Conservation (phyloP, 805 yeast species). For the Myxozyma mucilagina region DNA sequence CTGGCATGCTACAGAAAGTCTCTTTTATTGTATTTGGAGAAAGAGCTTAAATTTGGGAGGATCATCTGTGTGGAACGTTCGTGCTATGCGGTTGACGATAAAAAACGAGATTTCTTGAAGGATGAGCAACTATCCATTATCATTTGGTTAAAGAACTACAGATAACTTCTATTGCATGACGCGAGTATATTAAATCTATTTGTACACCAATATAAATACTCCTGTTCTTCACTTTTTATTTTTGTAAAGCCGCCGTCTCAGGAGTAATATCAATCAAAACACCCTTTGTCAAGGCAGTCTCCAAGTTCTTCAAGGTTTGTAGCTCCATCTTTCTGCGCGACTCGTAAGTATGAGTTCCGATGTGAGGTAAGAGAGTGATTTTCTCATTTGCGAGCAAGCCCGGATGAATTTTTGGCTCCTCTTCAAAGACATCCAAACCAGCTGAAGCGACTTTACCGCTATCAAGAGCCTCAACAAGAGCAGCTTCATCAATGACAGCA, state of each 20-base stretch:
- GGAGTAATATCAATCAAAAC: slow-evolving; percentile 47
- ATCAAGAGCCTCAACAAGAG: slow-evolving; percentile 52
- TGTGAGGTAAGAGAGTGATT: slow-evolving; percentile 74
- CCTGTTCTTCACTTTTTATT: not conserved
- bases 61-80: too few species aligned
- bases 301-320: slow-evolving; percentile 67
- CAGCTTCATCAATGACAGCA: slow-evolving; percentile 65
- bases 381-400: slow-evolving; percentile 53
- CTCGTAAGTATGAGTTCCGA: slow-evolving; percentile 80
- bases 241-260: slow-evolving; percentile 17
- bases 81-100: too few species aligned
- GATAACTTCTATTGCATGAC: too few species aligned
- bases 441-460: slow-evolving; percentile 56
- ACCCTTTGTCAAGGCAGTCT: slow-evolving; percentile 60
- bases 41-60: too few species aligned
- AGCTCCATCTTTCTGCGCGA: slow-evolving; percentile 79
- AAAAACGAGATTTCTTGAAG: too few species aligned
- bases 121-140: too few species aligned
- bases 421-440: slow-evolving; percentile 67
- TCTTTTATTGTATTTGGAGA: too few species aligned
- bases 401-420: slow-evolving; percentile 59
- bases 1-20: too few species aligned
- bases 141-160: too few species aligned
- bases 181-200: too few species aligned
- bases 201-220: too few species aligned